Conservation (phyloP, 805 yeast species). For the Barnettozyma sucrosica region DNA sequence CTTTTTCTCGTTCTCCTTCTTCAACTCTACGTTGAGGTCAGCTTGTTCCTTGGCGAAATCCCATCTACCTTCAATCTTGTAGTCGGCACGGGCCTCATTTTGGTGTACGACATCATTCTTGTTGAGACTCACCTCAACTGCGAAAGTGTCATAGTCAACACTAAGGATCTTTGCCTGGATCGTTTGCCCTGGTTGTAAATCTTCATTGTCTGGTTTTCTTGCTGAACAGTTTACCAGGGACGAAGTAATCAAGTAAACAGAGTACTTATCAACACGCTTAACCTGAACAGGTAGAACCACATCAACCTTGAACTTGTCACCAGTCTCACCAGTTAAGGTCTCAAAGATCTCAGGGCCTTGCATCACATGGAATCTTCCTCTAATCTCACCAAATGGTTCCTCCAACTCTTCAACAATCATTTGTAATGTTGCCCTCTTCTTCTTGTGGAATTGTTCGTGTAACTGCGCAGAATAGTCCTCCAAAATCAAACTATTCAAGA, state of each 20-base stretch:
- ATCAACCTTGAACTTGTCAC: conserved; percentile 61
- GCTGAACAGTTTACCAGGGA: conserved; percentile 61
- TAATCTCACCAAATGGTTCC: conserved; percentile 79
- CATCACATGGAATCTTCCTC: conserved; percentile 64
- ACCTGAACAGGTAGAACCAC: conserved; percentile 70
- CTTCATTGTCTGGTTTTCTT: conserved; percentile 41
- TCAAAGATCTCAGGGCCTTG: conserved; percentile 73
- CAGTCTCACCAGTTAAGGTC: conserved; percentile 83
- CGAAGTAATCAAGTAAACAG: conserved; percentile 41
- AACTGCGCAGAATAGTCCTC: conserved; percentile 91
- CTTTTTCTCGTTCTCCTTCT: conserved; percentile 58
- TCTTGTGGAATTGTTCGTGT: conserved; percentile 64
- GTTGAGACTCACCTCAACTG: conserved; percentile 66
- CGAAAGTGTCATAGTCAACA: conserved; percentile 69
- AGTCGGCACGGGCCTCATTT: conserved; percentile 27
- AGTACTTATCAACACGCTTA: conserved; percentile 49
- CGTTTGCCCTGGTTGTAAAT: conserved; percentile 64
- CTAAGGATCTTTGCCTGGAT: conserved; percentile 73
- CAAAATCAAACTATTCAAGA: conserved; percentile 79
- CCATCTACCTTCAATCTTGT: conserved; percentile 67
- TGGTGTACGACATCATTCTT: conserved; percentile 57
- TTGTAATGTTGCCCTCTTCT: conserved; percentile 72
- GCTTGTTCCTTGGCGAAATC: conserved; percentile 66
- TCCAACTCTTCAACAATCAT: conserved; percentile 83
- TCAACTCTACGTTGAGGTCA: conserved; percentile 54